Evolutionary conservation across 768 basidiomycete species (phyloP).

Genomic region (Suillus discolor): DNA sequence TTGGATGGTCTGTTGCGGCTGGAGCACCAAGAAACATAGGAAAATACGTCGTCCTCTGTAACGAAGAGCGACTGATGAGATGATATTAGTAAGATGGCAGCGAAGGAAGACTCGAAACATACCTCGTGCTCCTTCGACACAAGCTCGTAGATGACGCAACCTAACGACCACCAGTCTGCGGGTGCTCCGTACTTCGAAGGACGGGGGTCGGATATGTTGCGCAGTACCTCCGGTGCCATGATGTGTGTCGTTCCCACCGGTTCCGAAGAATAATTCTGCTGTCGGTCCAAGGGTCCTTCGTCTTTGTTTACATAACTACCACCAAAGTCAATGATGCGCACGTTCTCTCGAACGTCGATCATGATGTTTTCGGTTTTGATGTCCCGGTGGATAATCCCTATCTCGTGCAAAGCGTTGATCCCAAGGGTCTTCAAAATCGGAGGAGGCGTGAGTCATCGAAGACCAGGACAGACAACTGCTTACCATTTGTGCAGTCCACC

Average conservation of each 20-base stretch:
- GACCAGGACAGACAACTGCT: slow-evolving; percentile 8
- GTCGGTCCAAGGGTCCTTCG: not conserved
- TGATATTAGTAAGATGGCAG: not conserved
- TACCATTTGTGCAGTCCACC: slow-evolving; percentile 45
- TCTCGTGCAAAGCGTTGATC: slow-evolving; percentile 47
- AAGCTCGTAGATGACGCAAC: not conserved
- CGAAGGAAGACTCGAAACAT: not conserved
- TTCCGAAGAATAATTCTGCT: too few relatives aligned
- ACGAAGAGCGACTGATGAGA: not conserved
- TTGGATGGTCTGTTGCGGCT: too few relatives aligned
- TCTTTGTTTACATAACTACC: not conserved
- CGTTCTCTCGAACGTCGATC: not conserved
- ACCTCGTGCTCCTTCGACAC: not conserved
- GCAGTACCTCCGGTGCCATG: not conserved
- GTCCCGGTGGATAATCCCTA: slow-evolving; percentile 69
- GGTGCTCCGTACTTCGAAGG: not conserved
- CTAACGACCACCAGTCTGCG: not conserved
- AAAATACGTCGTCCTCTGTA: not conserved
- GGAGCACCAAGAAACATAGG: not conserved
- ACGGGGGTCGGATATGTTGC: not conserved
- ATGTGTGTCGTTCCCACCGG: not conserved
- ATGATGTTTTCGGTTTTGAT: slow-evolving; percentile 41
- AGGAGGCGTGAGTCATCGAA: slow-evolving; percentile 3
- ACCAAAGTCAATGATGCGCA: not conserved
- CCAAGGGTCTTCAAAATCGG: slow-evolving; percentile 35